phyloP scores from a whole-genome alignment of 768 basidiomycete species.

The Podaxis pistillaris region DNA sequence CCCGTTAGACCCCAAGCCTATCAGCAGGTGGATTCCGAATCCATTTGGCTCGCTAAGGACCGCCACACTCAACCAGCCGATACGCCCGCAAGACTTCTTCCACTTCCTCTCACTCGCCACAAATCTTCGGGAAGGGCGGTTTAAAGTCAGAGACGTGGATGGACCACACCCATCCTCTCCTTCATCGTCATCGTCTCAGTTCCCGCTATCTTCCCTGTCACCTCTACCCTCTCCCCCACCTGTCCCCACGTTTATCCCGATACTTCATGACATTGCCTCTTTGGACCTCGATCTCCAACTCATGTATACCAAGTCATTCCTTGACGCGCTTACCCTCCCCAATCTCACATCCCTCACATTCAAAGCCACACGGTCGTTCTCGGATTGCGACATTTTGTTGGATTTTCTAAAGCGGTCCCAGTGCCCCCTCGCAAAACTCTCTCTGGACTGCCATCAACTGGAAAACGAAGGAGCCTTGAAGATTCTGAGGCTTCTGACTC shows the following conservation, averaged over 20 bases:
- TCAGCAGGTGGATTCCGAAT: no score
- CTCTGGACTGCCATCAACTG: not conserved
- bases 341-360: not conserved
- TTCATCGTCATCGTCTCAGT: not conserved
- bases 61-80: not conserved
- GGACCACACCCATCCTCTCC: no score
- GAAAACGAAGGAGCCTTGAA: not conserved
- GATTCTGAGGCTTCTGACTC: not conserved
- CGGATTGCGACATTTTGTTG: not conserved
- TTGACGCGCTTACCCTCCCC: not conserved
- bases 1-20: no score
- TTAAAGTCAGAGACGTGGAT: not conserved
- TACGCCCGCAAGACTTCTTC: constrained; percentile 1
- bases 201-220: not conserved
- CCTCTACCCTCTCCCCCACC: not conserved
- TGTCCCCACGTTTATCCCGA: not conserved
- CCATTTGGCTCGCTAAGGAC: not conserved
- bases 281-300: constrained; percentile 1
- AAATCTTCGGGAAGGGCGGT: not conserved
- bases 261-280: not conserved
- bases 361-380: not conserved
- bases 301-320: not conserved
- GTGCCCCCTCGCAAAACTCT: not conserved
- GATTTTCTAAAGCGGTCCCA: not conserved
- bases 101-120: not conserved